A percentile compares a stretch with the other conserved stretches of the same genome.
These are phyloP conservation scores for Dovyalis caffra DNA, from an alignment of 345 rosid species.

Conservation along the genomic window DNA sequence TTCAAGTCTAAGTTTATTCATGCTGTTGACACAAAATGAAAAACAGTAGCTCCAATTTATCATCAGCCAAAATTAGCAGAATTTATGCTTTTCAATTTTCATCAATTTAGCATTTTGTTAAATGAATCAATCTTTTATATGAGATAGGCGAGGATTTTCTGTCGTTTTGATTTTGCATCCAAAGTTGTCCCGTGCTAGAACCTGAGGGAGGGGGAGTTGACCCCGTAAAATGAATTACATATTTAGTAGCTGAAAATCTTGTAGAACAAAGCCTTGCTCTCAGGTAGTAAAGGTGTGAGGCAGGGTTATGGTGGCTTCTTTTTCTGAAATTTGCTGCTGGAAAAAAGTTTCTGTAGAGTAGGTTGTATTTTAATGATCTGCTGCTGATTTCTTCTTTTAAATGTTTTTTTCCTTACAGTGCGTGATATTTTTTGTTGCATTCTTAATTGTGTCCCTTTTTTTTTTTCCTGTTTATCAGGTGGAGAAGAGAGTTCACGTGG, in stretches of 20 bases:
- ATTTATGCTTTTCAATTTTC: not conserved
- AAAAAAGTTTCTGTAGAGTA: no score
- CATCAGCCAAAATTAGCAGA: not conserved
- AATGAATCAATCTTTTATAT: not conserved
- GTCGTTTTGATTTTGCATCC: not conserved
- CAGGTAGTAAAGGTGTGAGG: not conserved
- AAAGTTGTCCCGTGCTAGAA: not conserved
- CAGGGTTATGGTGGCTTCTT: not conserved
- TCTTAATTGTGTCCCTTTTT: constrained; percentile 3
- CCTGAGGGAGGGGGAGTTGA: not conserved
- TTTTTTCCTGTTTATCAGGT: constrained; percentile 38
- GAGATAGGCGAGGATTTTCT: no score
- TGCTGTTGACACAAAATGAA: not conserved
- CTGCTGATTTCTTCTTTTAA: not conserved
- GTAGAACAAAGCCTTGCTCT: not conserved
- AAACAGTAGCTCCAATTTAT: not conserved
- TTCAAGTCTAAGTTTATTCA: not conserved
- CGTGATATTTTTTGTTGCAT: not conserved
- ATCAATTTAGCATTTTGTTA: not conserved
- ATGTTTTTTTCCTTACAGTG: not conserved
- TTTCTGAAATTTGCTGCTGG: not conserved
- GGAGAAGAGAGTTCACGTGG: constrained; percentile 58
- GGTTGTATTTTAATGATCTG: not conserved
- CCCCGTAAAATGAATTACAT: not conserved
- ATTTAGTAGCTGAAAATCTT: not conserved